phyloP scores from a whole-genome alignment of 495 filamentous ascomycete species.

The Pseudoneurospora amorphoporcata region DNA sequence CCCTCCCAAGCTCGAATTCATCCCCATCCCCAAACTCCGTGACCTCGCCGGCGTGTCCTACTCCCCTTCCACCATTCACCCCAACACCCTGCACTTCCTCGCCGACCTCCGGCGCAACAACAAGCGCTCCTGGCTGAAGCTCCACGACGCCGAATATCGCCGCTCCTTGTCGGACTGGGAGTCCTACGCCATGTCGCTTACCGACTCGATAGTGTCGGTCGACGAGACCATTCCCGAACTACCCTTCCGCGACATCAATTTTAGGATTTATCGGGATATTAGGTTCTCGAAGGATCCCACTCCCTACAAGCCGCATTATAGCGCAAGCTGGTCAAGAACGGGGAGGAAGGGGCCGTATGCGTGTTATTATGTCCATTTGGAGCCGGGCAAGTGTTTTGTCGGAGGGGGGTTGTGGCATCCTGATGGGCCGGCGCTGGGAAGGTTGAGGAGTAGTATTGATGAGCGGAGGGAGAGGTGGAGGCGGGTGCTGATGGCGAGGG shows the following conservation, averaged over 20 bases:
- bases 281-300: constrained; percentile 69
- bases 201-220: constrained; percentile 51
- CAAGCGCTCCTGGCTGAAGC: constrained; percentile 73
- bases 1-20: constrained; percentile 39
- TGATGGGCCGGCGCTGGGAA: constrained; percentile 47
- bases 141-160: constrained; percentile 67
- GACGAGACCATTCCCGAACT: constrained; percentile 78
- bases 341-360: constrained; percentile 81
- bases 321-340: constrained; percentile 76
- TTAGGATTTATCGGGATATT: constrained; percentile 77
- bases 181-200: constrained; percentile 58
- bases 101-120: constrained; percentile 66
- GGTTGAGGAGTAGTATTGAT: constrained; percentile 64
- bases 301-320: constrained; percentile 82
- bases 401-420: constrained; percentile 76
- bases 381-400: constrained; percentile 35
- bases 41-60: constrained; percentile 57
- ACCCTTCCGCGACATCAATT: constrained; percentile 73
- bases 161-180: constrained; percentile 69
- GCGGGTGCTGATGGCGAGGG: constrained; percentile 44
- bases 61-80: constrained; percentile 58
- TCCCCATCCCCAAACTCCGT: constrained; percentile 59
- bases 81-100: constrained; percentile 73
- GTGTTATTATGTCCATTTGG: constrained; percentile 56
- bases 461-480: constrained; percentile 56